phyloP scores from a whole-genome alignment of 2,329 filamentous ascomycete species.

The Cladosporium sp. region DNA sequence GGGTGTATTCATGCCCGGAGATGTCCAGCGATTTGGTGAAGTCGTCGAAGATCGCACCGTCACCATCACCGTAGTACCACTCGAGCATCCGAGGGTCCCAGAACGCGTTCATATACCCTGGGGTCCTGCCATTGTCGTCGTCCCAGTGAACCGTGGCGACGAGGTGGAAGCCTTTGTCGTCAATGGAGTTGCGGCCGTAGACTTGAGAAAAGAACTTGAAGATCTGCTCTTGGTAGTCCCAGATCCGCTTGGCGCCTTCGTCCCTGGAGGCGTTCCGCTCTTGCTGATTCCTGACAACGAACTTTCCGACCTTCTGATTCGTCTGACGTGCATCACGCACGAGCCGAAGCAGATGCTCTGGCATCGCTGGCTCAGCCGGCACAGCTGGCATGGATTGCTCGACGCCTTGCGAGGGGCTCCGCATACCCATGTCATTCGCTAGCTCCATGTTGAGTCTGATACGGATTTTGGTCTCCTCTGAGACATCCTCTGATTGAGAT shows the following conservation, averaged over 20 bases:
- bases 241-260: background rate
- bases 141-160: constrained; percentile 2
- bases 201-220: background rate
- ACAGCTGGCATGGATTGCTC: background rate
- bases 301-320: background rate
- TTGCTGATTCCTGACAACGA: background rate
- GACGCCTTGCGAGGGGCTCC: background rate
- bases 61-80: constrained; percentile 1
- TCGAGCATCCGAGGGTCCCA: background rate
- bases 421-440: background rate
- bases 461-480: background rate
- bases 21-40: background rate
- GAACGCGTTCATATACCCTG: constrained; percentile 2
- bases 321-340: background rate
- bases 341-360: background rate
- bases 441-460: background rate
- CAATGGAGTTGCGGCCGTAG: constrained; percentile 2
- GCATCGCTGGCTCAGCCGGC: background rate
- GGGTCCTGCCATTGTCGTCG: background rate
- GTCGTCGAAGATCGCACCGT: constrained; percentile 1
- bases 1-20: background rate
- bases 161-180: constrained; percentile 3
- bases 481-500: background rate
- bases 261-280: background rate
- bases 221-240: background rate